Percentiles rank a stretch among this genome's conserved stretches.
Evolutionary conservation across 352 stramenopile genomes (phyloP).

Genomic region (Phytophthora pinifolia): DNA sequence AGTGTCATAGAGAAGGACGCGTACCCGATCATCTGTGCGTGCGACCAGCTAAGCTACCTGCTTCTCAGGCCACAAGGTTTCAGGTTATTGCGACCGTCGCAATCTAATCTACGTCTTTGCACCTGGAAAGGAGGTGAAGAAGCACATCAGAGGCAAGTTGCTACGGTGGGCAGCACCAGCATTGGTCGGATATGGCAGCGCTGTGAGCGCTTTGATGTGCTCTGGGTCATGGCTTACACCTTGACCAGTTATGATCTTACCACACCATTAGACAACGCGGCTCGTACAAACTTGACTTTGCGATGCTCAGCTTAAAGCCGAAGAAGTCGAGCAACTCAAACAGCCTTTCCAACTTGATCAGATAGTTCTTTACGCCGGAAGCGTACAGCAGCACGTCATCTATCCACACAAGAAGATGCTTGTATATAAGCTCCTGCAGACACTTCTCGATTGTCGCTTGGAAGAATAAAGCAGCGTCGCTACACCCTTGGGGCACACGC

Average conservation of each 20-base stretch:
- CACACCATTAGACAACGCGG: conserved; percentile 21
- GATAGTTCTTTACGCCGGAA: conserved; percentile 23
- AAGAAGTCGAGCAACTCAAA: conserved; percentile 21
- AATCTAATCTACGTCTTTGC: conserved; percentile 10
- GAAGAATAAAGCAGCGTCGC: conserved; percentile 23
- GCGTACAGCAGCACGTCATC: no score
- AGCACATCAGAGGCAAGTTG: conserved; percentile 1
- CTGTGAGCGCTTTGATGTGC: background rate
- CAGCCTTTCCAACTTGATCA: conserved; percentile 19
- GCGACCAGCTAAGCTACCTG: conserved; percentile 2
- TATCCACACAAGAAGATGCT: no score
- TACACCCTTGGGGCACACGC: conserved; percentile 28
- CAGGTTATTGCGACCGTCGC: background rate
- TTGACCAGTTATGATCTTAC: conserved; percentile 12
- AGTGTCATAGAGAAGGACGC: conserved; percentile 8
- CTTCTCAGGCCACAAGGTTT: background rate
- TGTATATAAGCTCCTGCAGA: conserved; percentile 8
- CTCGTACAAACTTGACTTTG: conserved; percentile 26
- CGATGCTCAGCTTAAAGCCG: conserved; percentile 26
- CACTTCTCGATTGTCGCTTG: conserved; percentile 23
- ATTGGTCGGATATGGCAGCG: conserved; percentile 1
- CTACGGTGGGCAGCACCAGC: background rate
- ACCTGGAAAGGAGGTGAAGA: conserved; percentile 8
- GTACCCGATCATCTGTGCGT: conserved; percentile 12
- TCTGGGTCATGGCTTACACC: conserved; percentile 6